Base-by-base conservation (phyloP, 495 filamentous ascomycete species). In the Aspergillus ellipticus region DNA sequence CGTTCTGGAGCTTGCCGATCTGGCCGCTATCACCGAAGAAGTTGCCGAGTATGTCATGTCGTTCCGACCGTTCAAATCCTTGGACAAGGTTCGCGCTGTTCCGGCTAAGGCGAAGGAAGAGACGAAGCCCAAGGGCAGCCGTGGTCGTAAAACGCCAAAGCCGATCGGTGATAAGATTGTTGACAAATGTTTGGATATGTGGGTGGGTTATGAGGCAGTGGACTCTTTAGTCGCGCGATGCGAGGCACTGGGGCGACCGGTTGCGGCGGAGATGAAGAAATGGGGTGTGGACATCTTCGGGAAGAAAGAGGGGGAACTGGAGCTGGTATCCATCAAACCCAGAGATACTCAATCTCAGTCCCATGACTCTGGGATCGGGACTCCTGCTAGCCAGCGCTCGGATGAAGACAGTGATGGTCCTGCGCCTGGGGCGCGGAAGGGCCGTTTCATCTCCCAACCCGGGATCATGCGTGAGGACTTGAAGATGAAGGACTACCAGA, bases 401-500 rank as follows among this genome's bases (percentile, higher is more conserved):
- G 79, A 80, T 28, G 77, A 82, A 26, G 79, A 83, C 41, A 78
- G 71, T 47, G 78, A 81, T 54, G 52, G 71, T 39, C 71, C 74
- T 26, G 71, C 68, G 6, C 66, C 59, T 29, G 59, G 61, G 31
- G 61, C 68, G 11, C 72, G 71, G 49, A 80, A 78, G 60, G 49
- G 67, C 42, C 66, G 68, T 2, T 83, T 87, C 53, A 76, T 89
- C 16, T 74, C 83, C 37, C 87, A 96, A 63, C 94, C 94, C 1
- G 68, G 76, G 5, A 80, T 86, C 45, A 90, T 97, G 85, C 73
- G 75, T 2, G 76, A 87, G 3, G 79, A 85, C 56, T 74, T 90
- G 48, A 69, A 77, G 15, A 80, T 98, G 69, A 97, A 97, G 66
- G 84, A 93, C 42, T 97, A 97, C 60, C 94, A 98, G 67, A 67